Evolutionary conservation across 2,329 filamentous ascomycete species (phyloP).

Genomic region (Tricladium varicosporioides): DNA sequence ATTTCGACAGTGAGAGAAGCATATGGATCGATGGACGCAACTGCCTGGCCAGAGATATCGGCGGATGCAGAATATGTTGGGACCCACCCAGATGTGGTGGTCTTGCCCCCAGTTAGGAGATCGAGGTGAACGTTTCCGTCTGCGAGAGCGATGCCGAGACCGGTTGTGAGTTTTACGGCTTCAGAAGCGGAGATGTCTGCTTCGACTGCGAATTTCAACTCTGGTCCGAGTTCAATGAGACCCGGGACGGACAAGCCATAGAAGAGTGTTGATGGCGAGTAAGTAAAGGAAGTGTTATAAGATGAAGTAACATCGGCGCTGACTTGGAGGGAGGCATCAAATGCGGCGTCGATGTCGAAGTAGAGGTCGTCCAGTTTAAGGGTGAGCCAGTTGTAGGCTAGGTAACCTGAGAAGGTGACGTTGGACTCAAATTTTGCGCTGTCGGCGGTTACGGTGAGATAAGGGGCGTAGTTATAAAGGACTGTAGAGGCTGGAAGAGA

Average conservation of each 20-base stretch:
- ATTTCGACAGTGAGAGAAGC: slow-evolving; percentile 40
- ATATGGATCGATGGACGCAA: slow-evolving; percentile 35
- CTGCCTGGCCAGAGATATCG: slow-evolving; percentile 35
- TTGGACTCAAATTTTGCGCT: slow-evolving; percentile 36
- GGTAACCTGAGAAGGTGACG: slow-evolving; percentile 42
- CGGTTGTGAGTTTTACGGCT: slow-evolving; percentile 34
- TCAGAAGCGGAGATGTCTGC: slow-evolving; percentile 37
- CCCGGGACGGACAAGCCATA: slow-evolving; percentile 42
- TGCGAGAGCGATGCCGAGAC: slow-evolving; percentile 34
- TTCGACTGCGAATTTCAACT: slow-evolving; percentile 39
- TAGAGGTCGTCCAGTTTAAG: slow-evolving; percentile 37
- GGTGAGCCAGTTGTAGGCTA: slow-evolving; percentile 41
- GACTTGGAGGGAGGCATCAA: slow-evolving; percentile 38
- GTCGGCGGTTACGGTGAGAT: slow-evolving; percentile 38
- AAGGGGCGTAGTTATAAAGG: slow-evolving; percentile 32
- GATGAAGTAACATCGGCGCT: slow-evolving; percentile 36
- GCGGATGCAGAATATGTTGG: slow-evolving; percentile 37
- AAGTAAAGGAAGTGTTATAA: slow-evolving; percentile 36
- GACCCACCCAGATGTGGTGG: slow-evolving; percentile 36
- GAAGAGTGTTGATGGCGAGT: slow-evolving; percentile 37
- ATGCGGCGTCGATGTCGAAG: slow-evolving; percentile 42
- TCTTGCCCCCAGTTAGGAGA: slow-evolving; percentile 33
- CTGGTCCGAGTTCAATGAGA: slow-evolving; percentile 39
- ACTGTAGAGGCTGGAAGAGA: slow-evolving; percentile 29
- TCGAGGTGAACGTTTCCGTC: slow-evolving; percentile 41